A percentile compares a stretch with the other conserved stretches of the same genome.
phyloP scores from a whole-genome alignment of 176 grass and related monocot genomes.

The Lolium multiflorum region DNA sequence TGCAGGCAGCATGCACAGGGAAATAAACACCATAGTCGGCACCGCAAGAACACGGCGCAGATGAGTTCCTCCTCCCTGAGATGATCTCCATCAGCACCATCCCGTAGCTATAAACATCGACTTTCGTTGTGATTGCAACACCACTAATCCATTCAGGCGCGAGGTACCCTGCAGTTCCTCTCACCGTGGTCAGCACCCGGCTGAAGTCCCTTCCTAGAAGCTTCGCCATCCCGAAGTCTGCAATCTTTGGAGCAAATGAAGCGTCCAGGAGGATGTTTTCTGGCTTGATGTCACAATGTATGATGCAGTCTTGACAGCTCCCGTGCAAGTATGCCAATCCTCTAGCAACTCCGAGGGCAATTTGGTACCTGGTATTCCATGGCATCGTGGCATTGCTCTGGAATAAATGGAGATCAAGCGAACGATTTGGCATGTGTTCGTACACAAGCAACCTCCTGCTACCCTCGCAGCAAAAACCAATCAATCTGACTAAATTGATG shows the following conservation, averaged over 20 bases:
- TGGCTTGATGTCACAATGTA: constrained; percentile 55
- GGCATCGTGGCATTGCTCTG: not conserved
- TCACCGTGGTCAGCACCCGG: constrained; percentile 41
- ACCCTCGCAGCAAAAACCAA: constrained; percentile 59
- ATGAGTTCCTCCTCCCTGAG: constrained; percentile 44
- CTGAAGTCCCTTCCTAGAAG: constrained; percentile 44
- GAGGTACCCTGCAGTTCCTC: constrained; percentile 48
- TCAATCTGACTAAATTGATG: constrained; percentile 55
- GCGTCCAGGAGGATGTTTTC: constrained; percentile 42
- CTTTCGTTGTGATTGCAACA: constrained; percentile 31
- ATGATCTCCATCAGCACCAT: constrained; percentile 50
- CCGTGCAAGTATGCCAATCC: constrained; percentile 67
- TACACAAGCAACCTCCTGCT: constrained; percentile 57
- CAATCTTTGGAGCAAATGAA: constrained; percentile 37
- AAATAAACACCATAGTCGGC: constrained; percentile 29
- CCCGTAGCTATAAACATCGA: constrained; percentile 47
- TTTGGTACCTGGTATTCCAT: constrained; percentile 64
- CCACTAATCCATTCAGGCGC: constrained; percentile 52
- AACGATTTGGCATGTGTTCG: constrained; percentile 63
- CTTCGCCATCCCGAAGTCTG: constrained; percentile 53
- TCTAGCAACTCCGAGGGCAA: constrained; percentile 63
- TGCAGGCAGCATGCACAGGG: constrained; percentile 32
- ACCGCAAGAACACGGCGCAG: not conserved
- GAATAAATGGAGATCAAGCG: constrained; percentile 58
- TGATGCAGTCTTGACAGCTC: constrained; percentile 52